A percentile compares a stretch with the other conserved stretches of the same genome.
Evolutionary conservation across 2,329 filamentous ascomycete genomes (phyloP).

Genomic region (Xylariales sp.): DNA sequence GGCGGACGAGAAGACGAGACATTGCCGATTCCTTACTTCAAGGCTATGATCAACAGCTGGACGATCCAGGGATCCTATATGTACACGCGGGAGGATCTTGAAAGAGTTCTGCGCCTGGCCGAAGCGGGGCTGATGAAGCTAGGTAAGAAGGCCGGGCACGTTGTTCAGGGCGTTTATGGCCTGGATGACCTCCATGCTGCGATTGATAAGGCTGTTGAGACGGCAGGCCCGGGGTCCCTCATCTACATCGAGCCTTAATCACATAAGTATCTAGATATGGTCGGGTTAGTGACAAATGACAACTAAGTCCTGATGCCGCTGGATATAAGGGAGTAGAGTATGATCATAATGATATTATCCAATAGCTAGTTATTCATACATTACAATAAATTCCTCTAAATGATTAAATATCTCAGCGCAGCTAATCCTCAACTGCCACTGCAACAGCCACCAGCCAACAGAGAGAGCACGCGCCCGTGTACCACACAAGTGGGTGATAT

Average conservation of each 20-base stretch:
- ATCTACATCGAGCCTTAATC: constrained; percentile 17
- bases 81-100: constrained; percentile 12
- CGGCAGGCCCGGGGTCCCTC: constrained; percentile 10
- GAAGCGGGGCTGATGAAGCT: constrained; percentile 13
- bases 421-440: too few relatives aligned
- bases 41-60: constrained; percentile 6
- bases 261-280: too few relatives aligned
- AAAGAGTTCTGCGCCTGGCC: constrained; percentile 5
- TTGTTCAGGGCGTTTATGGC: constrained; percentile 9
- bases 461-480: too few relatives aligned
- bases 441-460: too few relatives aligned
- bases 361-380: too few relatives aligned
- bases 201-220: constrained; percentile 20
- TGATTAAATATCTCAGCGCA: too few relatives aligned
- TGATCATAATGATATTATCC: too few relatives aligned
- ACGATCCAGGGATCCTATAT: constrained; percentile 20
- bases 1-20: constrained; percentile 19
- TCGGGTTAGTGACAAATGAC: too few relatives aligned
- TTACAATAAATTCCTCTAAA: too few relatives aligned
- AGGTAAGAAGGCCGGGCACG: constrained; percentile 10
- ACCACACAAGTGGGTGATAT: too few relatives aligned
- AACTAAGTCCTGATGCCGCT: too few relatives aligned
- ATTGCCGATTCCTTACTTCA: constrained; percentile 20
- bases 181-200: constrained; percentile 8
- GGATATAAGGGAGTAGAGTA: too few relatives aligned